Evolutionary conservation across 495 filamentous ascomycete genomes (phyloP), one percentile per base, ranked within the genome.

Genomic region (Podospora sp.): DNA sequence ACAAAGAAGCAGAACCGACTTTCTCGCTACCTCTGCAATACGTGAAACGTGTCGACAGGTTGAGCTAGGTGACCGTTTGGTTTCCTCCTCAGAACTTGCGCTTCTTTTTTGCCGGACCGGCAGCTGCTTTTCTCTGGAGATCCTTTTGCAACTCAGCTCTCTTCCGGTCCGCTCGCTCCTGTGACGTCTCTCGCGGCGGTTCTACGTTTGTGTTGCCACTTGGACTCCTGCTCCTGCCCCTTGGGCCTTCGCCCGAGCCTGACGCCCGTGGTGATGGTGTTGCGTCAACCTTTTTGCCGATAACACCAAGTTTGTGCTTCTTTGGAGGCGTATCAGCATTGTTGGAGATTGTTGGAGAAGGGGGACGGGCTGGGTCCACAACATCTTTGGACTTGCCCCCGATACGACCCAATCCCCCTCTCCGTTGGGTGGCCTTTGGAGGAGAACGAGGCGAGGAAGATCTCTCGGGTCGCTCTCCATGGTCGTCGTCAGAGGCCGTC

Each of bases 101-200:
- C 73, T 90, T 93, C 78, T 86, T 87, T 78, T 90, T 92, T 74
- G 84, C 86, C 14, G 83, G 82, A 8, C 81, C 85, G n/a, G 83
- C 85, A 22, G 87, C 85, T n/a, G 81, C 84, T 69, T 88, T 88
- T 69, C 75, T 83, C 66, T 88, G 87, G n/a, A 92, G 76, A 59
- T 91, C 85, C 59, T 82, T 81, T 69, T 90, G 87, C 62, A 92
- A 71, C 69, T 89, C 85, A 56, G 83, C 83, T 24, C 90, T 82
- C 69, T 86, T 91, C 62, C 85, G 83, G 63, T 89, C 81, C 5
- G 88, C 87, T 61, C 82, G 84, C 70, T 91, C 86, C 60, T 84
- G 69, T 0, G 79, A 81, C 2, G 81, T 83, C 66, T 84, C 81
- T 22, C 78, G 66, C 4, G 63, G 60, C 25, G 49, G 53, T 20